These are phyloP conservation scores for Plicaturopsis crispa DNA, from an alignment of 768 basidiomycete genomes.

Conservation along the genomic window DNA sequence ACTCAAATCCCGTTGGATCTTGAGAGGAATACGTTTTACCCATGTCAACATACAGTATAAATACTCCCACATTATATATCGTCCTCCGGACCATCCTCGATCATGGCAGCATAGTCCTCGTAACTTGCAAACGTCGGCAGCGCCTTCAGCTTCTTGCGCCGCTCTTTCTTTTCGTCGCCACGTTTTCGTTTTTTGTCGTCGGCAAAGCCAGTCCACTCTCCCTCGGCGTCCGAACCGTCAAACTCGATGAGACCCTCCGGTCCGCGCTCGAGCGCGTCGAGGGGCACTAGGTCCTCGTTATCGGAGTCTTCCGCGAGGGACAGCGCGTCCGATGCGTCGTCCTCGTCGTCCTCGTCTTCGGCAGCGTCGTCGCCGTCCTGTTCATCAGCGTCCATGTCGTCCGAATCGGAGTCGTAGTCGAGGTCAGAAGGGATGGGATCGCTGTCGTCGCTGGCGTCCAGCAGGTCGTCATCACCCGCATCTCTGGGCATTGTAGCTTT, in stretches of 20 bases:
- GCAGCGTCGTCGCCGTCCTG: slow-evolving; percentile 24
- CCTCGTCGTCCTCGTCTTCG: slow-evolving; percentile 25
- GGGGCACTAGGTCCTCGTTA: slow-evolving; percentile 58
- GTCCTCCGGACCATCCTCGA: slow-evolving; percentile 71
- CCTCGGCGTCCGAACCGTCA: slow-evolving; percentile 44
- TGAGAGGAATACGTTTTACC: too few relatives aligned
- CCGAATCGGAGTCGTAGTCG: slow-evolving; percentile 22
- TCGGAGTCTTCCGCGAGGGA: slow-evolving; percentile 62
- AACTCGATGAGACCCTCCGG: slow-evolving; percentile 54
- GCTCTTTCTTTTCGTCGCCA: slow-evolving; percentile 21
- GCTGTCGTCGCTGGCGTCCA: slow-evolving; percentile 30
- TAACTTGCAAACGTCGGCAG: slow-evolving; percentile 82
- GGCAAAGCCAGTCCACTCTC: slow-evolving; percentile 37
- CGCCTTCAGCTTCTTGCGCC: slow-evolving; percentile 54
- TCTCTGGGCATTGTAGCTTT: slow-evolving; percentile 73
- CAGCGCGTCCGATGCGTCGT: slow-evolving; percentile 36
- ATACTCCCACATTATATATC: slow-evolving; percentile 34
- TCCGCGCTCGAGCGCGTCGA: slow-evolving; percentile 48
- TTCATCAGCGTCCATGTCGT: slow-evolving; percentile 22
- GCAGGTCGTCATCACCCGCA: slow-evolving; percentile 37
- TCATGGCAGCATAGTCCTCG: slow-evolving; percentile 81
- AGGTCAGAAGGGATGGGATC: slow-evolving; percentile 18
- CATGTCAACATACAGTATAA: too few relatives aligned
- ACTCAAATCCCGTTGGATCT: too few relatives aligned
- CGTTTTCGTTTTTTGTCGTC: slow-evolving; percentile 40